Conservation (phyloP, 306 rosid species). For the Vigna mungo region DNA sequence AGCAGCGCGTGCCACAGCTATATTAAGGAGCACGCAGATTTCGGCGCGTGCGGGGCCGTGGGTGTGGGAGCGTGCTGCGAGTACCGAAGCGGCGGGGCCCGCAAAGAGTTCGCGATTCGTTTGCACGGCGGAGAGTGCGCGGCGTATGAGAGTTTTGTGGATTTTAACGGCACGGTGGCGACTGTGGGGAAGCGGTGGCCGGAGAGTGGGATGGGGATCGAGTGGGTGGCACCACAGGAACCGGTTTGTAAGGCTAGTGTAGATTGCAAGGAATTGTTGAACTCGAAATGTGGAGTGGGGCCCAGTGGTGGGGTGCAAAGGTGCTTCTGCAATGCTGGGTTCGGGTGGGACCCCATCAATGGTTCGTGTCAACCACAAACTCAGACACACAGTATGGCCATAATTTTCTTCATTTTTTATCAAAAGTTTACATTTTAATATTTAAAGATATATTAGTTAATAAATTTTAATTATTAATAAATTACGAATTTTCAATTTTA, state of each 20-base stretch:
- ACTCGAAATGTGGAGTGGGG: conserved; percentile 54
- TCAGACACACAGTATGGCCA: background rate
- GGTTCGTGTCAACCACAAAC: conserved; percentile 45
- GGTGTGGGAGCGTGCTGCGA: conserved; percentile 39
- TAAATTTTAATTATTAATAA: too few relatives aligned
- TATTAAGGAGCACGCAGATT: conserved; percentile 37
- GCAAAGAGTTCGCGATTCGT: conserved; percentile 15
- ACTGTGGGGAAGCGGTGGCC: conserved; percentile 48
- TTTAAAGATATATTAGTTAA: too few relatives aligned
- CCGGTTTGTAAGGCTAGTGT: conserved; percentile 44
- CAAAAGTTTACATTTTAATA: too few relatives aligned
- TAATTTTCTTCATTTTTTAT: too few relatives aligned
- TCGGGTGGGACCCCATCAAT: conserved; percentile 54
- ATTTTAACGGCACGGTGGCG: conserved; percentile 17
- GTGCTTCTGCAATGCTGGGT: conserved; percentile 56
- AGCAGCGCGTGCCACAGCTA: conserved; percentile 50
- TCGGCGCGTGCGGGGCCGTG: conserved; percentile 17
- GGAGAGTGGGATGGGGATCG: conserved; percentile 55
- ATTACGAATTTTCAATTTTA: too few relatives aligned
- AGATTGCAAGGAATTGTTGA: conserved; percentile 55
- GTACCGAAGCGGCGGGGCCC: conserved; percentile 40
- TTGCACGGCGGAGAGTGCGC: conserved; percentile 49
- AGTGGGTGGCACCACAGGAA: conserved; percentile 56
- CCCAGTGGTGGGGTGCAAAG: conserved; percentile 43
- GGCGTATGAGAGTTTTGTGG: conserved; percentile 57